These are phyloP conservation scores for Kitagawia praeruptora DNA, from an alignment of 129 eudicot genomes.

Conservation along the genomic window DNA sequence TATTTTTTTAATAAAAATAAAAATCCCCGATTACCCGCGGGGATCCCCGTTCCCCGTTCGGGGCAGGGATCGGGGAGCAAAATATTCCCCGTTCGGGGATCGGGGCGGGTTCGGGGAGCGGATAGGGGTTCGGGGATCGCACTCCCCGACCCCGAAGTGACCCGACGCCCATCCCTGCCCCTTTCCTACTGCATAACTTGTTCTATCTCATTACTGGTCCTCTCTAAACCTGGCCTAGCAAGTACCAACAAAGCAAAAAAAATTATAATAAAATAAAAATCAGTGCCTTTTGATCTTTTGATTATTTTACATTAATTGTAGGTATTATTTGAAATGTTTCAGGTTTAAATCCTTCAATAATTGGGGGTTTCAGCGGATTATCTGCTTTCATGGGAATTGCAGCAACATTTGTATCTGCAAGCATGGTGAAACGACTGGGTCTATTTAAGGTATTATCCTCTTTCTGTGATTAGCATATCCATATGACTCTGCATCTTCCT, in stretches of 20 bases:
- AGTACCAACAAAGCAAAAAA: not conserved
- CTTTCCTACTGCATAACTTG: not conserved
- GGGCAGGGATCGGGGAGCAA: too few relatives aligned
- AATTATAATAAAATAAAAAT: not conserved
- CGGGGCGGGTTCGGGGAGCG: too few relatives aligned
- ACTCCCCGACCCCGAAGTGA: too few relatives aligned
- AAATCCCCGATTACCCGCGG: too few relatives aligned
- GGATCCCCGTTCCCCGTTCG: too few relatives aligned
- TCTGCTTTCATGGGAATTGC: conserved; percentile 98
- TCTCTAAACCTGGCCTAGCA: not conserved
- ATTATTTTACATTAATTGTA: conserved; percentile 1
- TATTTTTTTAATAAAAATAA: too few relatives aligned
- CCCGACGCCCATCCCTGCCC: too few relatives aligned
- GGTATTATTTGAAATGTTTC: conserved; percentile 19
- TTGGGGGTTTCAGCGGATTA: conserved; percentile 93
- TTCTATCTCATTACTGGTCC: not conserved
- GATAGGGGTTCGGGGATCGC: too few relatives aligned
- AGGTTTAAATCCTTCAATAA: conserved; percentile 88
- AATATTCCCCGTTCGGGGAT: too few relatives aligned
- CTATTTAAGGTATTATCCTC: conserved; percentile 56
- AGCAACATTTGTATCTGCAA: conserved; percentile 90
- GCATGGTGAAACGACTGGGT: conserved; percentile 65
- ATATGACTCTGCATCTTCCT: not conserved
- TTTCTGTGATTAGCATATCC: not conserved
- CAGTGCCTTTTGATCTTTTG: not conserved